Percentiles rank a stretch among this genome's conserved stretches.
Evolutionary conservation across 257 asterid species (phyloP).

Genomic region (Apocynum venetum): DNA sequence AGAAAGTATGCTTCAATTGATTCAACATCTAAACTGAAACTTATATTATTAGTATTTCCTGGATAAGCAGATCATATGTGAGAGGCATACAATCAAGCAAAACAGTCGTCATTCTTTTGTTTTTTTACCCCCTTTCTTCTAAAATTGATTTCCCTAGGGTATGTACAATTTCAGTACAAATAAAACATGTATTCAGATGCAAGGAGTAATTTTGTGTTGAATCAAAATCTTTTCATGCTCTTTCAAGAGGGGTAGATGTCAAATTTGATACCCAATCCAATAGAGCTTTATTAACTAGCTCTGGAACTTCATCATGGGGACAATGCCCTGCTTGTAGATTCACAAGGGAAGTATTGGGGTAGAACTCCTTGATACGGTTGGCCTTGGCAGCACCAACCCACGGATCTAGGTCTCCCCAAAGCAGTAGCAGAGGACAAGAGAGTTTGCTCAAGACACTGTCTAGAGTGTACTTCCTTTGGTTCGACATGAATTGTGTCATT

Average conservation of each 20-base stretch:
- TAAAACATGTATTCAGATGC: neutral
- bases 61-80: neutral
- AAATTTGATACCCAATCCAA: constrained; percentile 66
- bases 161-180: neutral
- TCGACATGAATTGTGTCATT: constrained; percentile 73
- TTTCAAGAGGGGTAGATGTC: constrained; percentile 19
- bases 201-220: neutral
- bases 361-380: constrained; percentile 70
- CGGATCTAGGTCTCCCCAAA: constrained; percentile 95
- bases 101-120: no score
- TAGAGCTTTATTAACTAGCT: constrained; percentile 71
- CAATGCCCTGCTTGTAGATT: constrained; percentile 91
- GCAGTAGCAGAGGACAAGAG: constrained; percentile 69
- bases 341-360: constrained; percentile 55
- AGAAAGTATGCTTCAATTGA: no score
- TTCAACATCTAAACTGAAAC: neutral
- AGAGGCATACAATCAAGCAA: neutral
- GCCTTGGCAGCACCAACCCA: constrained; percentile 97
- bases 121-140: neutral
- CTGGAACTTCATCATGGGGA: constrained; percentile 95
- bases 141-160: no score
- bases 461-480: constrained; percentile 79
- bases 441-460: constrained; percentile 64
- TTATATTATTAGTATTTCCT: neutral
- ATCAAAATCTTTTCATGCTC: constrained; percentile 12